Evolutionary conservation across 2,329 filamentous ascomycete species (phyloP), one percentile per base, ranked within the genome.

Genomic region (Dichotomopilus funicola): DNA sequence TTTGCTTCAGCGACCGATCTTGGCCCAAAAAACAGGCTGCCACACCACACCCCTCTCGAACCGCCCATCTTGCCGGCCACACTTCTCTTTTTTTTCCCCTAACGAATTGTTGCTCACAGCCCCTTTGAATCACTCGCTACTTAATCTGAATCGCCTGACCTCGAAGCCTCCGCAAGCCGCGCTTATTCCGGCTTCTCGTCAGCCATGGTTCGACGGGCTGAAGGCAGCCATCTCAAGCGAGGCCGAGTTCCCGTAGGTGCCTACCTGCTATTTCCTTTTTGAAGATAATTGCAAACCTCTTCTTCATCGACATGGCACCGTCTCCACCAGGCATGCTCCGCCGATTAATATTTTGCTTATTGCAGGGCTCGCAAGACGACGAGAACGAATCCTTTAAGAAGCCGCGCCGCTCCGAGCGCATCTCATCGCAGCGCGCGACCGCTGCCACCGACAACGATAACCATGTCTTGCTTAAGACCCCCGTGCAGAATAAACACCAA

Each of bases 161-260:
- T 42, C 49, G 12, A 33, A 42, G 19, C 19, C 3, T 27, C 3
- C 19, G 19, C 41, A 37, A 49, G 46, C 41, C 36, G 38, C 49
- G 42, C 40, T 40, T 53, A 56, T 59, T 51, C 41, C 50, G 47
- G 53, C 55, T 53, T 47, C 31, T 27, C 19, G 78, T 83, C 57
- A 56, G 58, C 56, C 58, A 66, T 66, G 64, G 62, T 63, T 62
- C 64, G 63, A 47, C 60, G 61, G 72, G 74, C 77, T 62, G 87
- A 94, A 73, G 89, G 89, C 76, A 91, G 86, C 76, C 87, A 88
- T 74, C 83, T 94, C 75, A 95, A 95, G 78, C 85, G 90, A 68
- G 82, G 77, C 64, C 81, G 86, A 71, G 89, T 69, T 81, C 76
- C 57, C 60, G 70, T 63, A 64, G 54, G 63, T 64, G 53, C 52